Evolutionary conservation across 208 protist genomes (phyloP).

Genomic region (Angomonas desouzai): DNA sequence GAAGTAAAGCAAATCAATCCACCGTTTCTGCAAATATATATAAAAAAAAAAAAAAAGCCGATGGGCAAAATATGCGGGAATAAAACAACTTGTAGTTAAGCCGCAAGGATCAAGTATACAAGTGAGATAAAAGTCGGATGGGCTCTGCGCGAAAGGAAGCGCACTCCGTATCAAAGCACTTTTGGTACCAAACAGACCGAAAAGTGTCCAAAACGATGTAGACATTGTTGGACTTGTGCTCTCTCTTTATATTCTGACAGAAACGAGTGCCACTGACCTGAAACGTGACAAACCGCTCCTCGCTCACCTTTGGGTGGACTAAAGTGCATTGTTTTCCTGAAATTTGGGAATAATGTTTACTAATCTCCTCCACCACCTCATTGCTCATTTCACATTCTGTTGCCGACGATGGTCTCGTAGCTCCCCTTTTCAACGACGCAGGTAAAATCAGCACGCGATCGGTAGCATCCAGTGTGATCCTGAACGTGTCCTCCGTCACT

Average conservation of each 20-base stretch:
- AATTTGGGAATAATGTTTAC: not conserved
- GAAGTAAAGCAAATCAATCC: not conserved
- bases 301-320: not conserved
- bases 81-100: too few relatives aligned
- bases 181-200: slow-evolving; percentile 47
- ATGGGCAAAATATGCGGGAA: not conserved
- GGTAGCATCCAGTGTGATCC: not conserved
- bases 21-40: too few relatives aligned
- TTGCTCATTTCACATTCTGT: not conserved
- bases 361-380: not conserved
- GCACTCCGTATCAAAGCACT: slow-evolving; percentile 87
- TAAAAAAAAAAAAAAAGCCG: not conserved
- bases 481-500: not conserved
- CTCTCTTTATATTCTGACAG: slow-evolving; percentile 58
- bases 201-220: slow-evolving; percentile 62
- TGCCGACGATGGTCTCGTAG: not conserved
- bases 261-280: slow-evolving; percentile 56
- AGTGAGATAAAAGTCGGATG: not conserved
- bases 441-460: not conserved
- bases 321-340: not conserved
- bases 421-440: not conserved
- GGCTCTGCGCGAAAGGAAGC: slow-evolving; percentile 21
- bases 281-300: slow-evolving; percentile 35
- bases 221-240: slow-evolving; percentile 80
- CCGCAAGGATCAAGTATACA: not conserved